Base-by-base conservation (phyloP, 2,329 filamentous ascomycete genomes). In the Periglandula ipomoeae region DNA sequence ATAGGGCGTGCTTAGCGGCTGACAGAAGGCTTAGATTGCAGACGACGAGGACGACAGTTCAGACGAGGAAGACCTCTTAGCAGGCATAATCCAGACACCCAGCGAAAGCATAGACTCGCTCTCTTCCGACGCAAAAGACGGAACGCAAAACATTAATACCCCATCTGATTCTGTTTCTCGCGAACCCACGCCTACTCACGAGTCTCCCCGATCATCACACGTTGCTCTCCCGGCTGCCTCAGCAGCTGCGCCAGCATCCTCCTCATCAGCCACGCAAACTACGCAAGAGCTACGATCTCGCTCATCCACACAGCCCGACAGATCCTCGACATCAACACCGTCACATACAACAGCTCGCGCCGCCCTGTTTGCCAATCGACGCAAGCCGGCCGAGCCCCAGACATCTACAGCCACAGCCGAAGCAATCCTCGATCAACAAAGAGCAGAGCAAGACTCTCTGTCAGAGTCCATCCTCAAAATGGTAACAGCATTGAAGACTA, bases 381-480 rank as follows among this genome's bases (percentile, higher is more conserved):
- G 65, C 48, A 61, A 66, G 11, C 58, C 68, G 10, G 57, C 67
- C 6, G 59, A 67, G 20, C 59, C 64, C 1, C 57, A 66, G 48
- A 58, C 65, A 3, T 69, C 73, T 4, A 72, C 72, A 1, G 71
- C 78, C 9, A 76, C 78, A 15, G 75, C 80, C 1, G 89, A 95
- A 69, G 76, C 82, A 1, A 76, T 89, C 27, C 78, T 95, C 39
- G 81, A 87, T 57, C 78, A 85, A 59, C 81, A 95, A 61, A 84
- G 87, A 47, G 73, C 73, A 47, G 89, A 95, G 68, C 90, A 96
- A 66, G 89, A 95, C 64, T 72, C 77, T 30, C 76, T 97, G 3
- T 91, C 90, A 0, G 75, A 79, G 34, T 90, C 87, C 7, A 82
- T 97, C n/a, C 74, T 95, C 20, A 71, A 78, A 40, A 86, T 96